phyloP scores from a whole-genome alignment of 768 basidiomycete species.

The Clitopilus passeckerianus region DNA sequence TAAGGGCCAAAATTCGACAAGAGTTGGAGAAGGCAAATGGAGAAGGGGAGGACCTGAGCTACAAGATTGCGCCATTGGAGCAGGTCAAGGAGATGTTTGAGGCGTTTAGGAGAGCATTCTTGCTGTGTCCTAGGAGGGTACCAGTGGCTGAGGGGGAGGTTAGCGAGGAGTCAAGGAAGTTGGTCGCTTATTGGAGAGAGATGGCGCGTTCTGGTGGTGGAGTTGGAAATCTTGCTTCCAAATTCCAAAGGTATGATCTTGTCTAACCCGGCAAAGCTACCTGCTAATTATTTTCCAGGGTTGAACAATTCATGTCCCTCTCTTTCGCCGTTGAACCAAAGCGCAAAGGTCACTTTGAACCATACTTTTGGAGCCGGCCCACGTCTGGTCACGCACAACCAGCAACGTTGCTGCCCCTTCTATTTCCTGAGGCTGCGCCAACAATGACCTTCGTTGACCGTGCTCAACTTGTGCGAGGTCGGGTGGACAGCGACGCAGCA shows the following conservation, averaged over 20 bases:
- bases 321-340: constrained; percentile 74
- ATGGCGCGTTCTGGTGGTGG: constrained; percentile 35
- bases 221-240: constrained; percentile 37
- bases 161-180: constrained; percentile 38
- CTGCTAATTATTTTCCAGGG: constrained; percentile 27
- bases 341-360: constrained; percentile 70
- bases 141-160: constrained; percentile 32
- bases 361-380: constrained; percentile 64
- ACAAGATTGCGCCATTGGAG: constrained; percentile 35
- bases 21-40: constrained; percentile 41
- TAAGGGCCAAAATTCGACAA: constrained; percentile 38
- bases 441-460: constrained; percentile 66
- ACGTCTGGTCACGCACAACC: constrained; percentile 29
- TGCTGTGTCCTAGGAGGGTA: constrained; percentile 41
- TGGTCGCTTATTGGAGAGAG: constrained; percentile 57
- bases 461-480: constrained; percentile 54
- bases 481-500: constrained; percentile 63
- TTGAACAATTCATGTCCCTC: constrained; percentile 75
- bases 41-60: constrained; percentile 36
- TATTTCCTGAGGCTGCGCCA: constrained; percentile 75
- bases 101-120: constrained; percentile 41
- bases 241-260: constrained; percentile 56
- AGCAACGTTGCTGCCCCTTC: constrained; percentile 55
- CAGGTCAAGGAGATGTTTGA: constrained; percentile 47
- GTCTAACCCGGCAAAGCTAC: not conserved